Evolutionary conservation across 305 asterid genomes (phyloP).

Genomic region (Rubia tinctorum): DNA sequence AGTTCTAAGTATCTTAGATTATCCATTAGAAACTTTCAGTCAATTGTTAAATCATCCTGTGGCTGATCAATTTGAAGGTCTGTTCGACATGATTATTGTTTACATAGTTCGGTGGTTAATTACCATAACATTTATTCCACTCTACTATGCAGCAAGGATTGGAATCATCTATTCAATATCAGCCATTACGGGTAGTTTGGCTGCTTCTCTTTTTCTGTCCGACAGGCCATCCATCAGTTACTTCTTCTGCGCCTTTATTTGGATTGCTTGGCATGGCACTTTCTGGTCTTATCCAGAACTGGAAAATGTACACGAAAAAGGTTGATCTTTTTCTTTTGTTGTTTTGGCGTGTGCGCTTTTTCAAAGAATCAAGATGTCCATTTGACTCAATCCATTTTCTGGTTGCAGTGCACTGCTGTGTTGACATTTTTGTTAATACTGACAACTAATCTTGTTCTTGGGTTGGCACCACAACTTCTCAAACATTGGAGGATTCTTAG

Average conservation of each 20-base stretch:
- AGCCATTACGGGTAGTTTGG: conserved; percentile 53
- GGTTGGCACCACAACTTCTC: conserved; percentile 82
- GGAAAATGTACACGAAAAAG: conserved; percentile 72
- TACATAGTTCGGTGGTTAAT: background rate
- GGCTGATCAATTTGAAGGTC: background rate
- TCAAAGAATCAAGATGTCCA: background rate
- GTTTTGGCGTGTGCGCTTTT: background rate
- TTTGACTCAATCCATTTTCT: conserved; percentile 10
- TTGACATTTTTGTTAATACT: conserved; percentile 37
- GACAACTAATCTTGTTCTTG: conserved; percentile 46
- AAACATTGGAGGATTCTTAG: conserved; percentile 67
- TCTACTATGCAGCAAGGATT: conserved; percentile 53
- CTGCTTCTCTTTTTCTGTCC: conserved; percentile 67
- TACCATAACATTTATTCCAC: conserved; percentile 7
- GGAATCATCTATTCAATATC: conserved; percentile 67
- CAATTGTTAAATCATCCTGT: background rate
- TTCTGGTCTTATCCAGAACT: conserved; percentile 61
- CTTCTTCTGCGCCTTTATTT: conserved; percentile 73
- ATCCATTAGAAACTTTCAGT: background rate
- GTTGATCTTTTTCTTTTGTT: conserved; percentile 20
- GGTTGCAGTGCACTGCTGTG: conserved; percentile 57
- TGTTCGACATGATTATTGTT: background rate
- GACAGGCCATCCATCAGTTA: conserved; percentile 76
- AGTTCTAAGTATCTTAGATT: background rate
- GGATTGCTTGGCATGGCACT: conserved; percentile 83